Evolutionary conservation across 306 rosid genomes (phyloP), one percentile per base, ranked within the genome.

Genomic region (Inga leiocalycina): DNA sequence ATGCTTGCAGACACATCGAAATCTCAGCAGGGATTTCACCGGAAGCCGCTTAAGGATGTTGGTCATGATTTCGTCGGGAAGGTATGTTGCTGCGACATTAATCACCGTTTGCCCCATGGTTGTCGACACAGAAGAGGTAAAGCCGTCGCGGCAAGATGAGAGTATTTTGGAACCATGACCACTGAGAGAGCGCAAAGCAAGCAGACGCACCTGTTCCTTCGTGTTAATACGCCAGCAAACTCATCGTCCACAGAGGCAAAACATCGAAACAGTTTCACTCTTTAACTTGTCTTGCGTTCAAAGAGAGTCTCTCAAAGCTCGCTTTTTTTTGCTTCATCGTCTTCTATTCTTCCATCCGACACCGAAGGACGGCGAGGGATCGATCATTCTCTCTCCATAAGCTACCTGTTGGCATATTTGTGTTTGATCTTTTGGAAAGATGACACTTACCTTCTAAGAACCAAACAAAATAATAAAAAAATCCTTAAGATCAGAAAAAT

Each of bases 381-480:
- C 80, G 20, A 71, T 81, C 61, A 12, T 48, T 44, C 78, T 80
- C 48, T 19, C 35, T 67, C 80, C 75, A 66, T 68, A 70, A 46
- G 71, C 76, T 85, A 79, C 27, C 27, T 27, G 27, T 27, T 27
- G 82, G 82, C 90, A 20, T 48, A 81, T 86, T 90, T 85, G 83
- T 59, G 43, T 89, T 88, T 89, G 88, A 89, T 83, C 86, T 80
- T 78, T 67, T 27, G 27, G 27, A 27, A 27, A 27, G 27, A 27
- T 27, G 27, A 27, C 27, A 27, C 27, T 27, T 27, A 27, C 27
- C 0, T 27, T 27, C 27, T 27, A 27, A 27, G 27, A 27, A 27
- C 85, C 70, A 69, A 16, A 69, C 24, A 68, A 41, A 24, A 57
- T 27, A 27, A 27, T 27, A 27, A 27, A 27, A 27, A 27, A 27